Conservation (phyloP, 2,329 filamentous ascomycete genomes). For the Sclerotinia minor region DNA sequence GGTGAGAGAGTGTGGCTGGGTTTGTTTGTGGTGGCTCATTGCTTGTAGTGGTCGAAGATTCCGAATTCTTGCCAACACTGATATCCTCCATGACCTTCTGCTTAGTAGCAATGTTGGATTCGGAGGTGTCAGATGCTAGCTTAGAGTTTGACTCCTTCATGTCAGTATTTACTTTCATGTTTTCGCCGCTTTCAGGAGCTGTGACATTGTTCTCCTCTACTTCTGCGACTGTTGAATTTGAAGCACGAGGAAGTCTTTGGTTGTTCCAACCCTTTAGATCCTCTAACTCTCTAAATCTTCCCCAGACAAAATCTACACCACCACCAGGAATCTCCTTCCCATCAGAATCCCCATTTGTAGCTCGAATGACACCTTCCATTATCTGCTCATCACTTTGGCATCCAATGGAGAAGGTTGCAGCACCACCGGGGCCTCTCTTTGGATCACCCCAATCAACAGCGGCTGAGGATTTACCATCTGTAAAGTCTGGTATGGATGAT, state of each 20-base stretch:
- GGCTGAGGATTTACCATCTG: conserved; percentile 63
- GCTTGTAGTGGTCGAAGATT: background rate
- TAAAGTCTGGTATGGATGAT: conserved; percentile 53
- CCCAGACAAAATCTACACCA: conserved; percentile 68
- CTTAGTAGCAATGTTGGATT: background rate
- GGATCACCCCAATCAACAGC: conserved; percentile 91
- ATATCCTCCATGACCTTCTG: background rate
- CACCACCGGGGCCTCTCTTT: conserved; percentile 56
- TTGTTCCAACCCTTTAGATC: conserved; percentile 67
- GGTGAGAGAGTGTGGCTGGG: no score
- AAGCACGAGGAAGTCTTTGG: conserved; percentile 44
- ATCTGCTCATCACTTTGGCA: conserved; percentile 62
- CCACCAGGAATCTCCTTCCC: conserved; percentile 58
- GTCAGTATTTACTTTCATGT: background rate
- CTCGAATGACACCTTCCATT: conserved; percentile 55
- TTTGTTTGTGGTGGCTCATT: background rate
- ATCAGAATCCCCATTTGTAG: conserved; percentile 58
- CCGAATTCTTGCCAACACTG: background rate
- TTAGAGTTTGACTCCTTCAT: background rate
- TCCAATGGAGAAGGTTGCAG: conserved; percentile 57
- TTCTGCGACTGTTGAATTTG: background rate
- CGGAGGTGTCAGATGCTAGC: background rate
- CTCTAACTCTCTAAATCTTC: conserved; percentile 65
- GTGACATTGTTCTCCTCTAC: background rate
- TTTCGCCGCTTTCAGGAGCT: background rate